phyloP scores from a whole-genome alignment of 2,329 filamentous ascomycete genomes.

The Colletotrichum tamarilloi region DNA sequence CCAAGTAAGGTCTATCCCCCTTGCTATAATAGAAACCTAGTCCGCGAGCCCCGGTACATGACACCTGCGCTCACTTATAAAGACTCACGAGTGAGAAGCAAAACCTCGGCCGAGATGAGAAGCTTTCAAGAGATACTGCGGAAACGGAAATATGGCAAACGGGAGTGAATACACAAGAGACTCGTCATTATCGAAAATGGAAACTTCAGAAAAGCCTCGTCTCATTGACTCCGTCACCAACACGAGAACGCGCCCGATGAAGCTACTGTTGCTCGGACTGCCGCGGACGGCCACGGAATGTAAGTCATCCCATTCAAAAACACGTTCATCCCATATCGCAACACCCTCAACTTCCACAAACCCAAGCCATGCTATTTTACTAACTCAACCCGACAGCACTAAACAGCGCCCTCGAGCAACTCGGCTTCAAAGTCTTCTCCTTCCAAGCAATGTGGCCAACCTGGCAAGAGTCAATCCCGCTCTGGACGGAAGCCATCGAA shows the following conservation, averaged over 20 bases:
- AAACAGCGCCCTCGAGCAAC: neutral
- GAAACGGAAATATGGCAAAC: neutral
- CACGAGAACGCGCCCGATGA: neutral
- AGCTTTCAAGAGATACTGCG: neutral
- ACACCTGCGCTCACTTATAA: neutral
- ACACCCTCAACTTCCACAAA: neutral
- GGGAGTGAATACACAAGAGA: neutral
- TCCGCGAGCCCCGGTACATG: neutral
- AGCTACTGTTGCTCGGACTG: neutral
- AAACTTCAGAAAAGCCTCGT: neutral
- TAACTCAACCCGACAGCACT: neutral
- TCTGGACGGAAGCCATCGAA: slow-evolving; percentile 9
- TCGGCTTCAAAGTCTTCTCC: neutral
- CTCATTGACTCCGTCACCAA: neutral
- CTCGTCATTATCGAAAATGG: neutral
- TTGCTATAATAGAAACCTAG: neutral
- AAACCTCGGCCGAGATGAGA: neutral
- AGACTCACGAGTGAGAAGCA: neutral
- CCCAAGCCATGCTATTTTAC: neutral
- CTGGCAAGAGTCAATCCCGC: neutral
- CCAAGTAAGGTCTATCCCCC: too few species aligned
- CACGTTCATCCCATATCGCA: neutral
- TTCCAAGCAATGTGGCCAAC: slow-evolving; percentile 9
- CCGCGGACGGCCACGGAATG: neutral
- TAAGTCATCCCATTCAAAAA: neutral